Conservation (phyloP, 495 filamentous ascomycete genomes). For the Penicillium psychrofluorescens region DNA sequence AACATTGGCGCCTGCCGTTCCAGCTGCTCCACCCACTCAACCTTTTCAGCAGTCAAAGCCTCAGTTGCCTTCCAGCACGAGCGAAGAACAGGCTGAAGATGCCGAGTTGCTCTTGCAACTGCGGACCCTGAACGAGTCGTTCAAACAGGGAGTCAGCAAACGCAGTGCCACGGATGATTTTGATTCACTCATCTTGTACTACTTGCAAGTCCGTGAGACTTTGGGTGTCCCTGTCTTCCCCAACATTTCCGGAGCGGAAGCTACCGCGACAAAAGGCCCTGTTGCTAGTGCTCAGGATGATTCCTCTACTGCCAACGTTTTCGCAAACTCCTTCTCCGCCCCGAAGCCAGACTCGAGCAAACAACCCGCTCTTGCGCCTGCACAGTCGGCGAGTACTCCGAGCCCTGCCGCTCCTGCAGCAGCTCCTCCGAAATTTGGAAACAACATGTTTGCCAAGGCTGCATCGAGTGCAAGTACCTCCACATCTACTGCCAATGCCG, state of each 20-base stretch:
- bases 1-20: conserved; percentile 4
- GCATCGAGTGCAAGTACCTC: background rate
- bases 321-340: conserved; percentile 35
- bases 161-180: conserved; percentile 22
- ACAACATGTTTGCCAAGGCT: conserved; percentile 9
- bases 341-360: background rate
- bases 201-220: conserved; percentile 25
- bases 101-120: conserved; percentile 17
- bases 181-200: conserved; percentile 26
- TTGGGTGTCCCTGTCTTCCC: conserved; percentile 24
- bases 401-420: background rate
- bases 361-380: conserved; percentile 1
- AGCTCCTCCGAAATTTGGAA: conserved; percentile 13
- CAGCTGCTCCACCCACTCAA: background rate
- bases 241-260: background rate
- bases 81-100: conserved; percentile 8
- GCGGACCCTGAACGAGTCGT: conserved; percentile 23
- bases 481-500: background rate
- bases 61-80: conserved; percentile 8
- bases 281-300: conserved; percentile 7
- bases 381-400: conserved; percentile 2
- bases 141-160: conserved; percentile 22
- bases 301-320: conserved; percentile 31
- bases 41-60: conserved; percentile 12
- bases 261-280: background rate